Percentiles rank a stretch among this genome's conserved stretches.
Evolutionary conservation across 2,329 filamentous ascomycete genomes (phyloP).

Genomic region (Chaetoscypha palmicola): DNA sequence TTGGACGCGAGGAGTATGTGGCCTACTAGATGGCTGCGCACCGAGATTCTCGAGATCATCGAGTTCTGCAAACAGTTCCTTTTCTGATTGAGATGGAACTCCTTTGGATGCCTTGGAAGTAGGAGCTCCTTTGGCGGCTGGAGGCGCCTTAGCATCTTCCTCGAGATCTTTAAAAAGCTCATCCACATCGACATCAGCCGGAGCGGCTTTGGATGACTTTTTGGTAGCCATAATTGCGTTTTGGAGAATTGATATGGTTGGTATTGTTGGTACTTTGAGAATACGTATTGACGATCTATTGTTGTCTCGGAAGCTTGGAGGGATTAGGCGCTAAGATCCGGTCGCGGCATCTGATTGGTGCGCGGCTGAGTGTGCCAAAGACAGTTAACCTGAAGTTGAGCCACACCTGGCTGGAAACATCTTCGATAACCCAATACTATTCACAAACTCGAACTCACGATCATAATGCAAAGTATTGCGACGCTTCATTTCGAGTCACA

Average conservation of each 20-base stretch:
- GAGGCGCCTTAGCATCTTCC: constrained; percentile 43
- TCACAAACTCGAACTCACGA: constrained; percentile 1
- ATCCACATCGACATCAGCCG: constrained; percentile 56
- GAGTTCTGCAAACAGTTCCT: constrained; percentile 64
- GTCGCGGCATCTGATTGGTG: not conserved
- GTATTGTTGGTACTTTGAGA: not conserved
- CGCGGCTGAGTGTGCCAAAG: not conserved
- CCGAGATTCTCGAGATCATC: constrained; percentile 67
- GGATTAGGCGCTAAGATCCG: not conserved
- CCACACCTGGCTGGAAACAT: not conserved
- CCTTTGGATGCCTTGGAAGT: constrained; percentile 28
- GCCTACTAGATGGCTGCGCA: constrained; percentile 61
- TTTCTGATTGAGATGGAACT: constrained; percentile 37
- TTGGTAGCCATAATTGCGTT: constrained; percentile 50
- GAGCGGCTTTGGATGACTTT: constrained; percentile 44
- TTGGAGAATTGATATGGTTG: not conserved
- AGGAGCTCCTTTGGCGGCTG: constrained; percentile 33
- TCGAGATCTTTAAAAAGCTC: constrained; percentile 59
- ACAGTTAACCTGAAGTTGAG: not conserved
- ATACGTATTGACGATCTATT: not conserved
- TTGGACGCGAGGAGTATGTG: constrained; percentile 72
- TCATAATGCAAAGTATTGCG: too few species aligned
- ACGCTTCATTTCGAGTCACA: too few species aligned
- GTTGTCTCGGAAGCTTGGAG: not conserved
- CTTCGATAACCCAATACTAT: not conserved